Base-by-base conservation (phyloP, 495 filamentous ascomycete species). In the Staphylotrichum longicolle region DNA sequence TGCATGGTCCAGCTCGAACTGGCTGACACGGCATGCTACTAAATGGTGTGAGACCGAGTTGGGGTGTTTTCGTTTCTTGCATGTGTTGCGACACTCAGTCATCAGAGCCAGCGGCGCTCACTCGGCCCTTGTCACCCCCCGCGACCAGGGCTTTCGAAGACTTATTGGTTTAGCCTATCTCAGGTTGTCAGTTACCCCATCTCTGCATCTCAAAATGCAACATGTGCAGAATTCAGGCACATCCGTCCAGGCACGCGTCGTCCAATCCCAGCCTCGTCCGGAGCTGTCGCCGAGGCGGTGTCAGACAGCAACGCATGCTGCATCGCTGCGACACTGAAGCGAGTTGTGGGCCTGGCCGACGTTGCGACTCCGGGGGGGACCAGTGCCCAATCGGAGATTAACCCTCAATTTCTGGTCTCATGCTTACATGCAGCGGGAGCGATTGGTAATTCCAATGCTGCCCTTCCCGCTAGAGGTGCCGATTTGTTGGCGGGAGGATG, bases 331-430 rank as follows among this genome's bases (percentile, higher is more conserved):
- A 37, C 14, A 27, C 54, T 20, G 15, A 42, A 42, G 10, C 52
- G 34, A 54, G 51, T 39, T 33, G 9, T 30, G 34, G 42, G 41
- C 10, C 52, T 61, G 9, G n/a, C 54, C 45, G 14, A 32, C 46
- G 15, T 30, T 64, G 57, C 56, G 33, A 60, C 52, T 14, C 15
- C 27, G 42, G 34, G 35, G 51, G 20, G 44, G 50, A 46, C 33
- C 20, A 40, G 8, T 11, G 33, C 45, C 57, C 62, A 60, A 57
- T 57, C 62, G 57, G 62, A 52, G 52, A 57, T 60, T 57, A 60
- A 14, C 14, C 35, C 20, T 14, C 47, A 64, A 57, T 61, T 50
- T 64, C 20, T 47, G 53, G 33, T 20, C 34, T 60, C 39, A 57
- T 59, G 57, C 45, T 35, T 14, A 35, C 39, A 27, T 54, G 33